A percentile compares a stretch with the other conserved stretches of the same genome.
Conservation (phyloP, 1,139 yeast species). For the Scheffersomyces cryptocercus region DNA sequence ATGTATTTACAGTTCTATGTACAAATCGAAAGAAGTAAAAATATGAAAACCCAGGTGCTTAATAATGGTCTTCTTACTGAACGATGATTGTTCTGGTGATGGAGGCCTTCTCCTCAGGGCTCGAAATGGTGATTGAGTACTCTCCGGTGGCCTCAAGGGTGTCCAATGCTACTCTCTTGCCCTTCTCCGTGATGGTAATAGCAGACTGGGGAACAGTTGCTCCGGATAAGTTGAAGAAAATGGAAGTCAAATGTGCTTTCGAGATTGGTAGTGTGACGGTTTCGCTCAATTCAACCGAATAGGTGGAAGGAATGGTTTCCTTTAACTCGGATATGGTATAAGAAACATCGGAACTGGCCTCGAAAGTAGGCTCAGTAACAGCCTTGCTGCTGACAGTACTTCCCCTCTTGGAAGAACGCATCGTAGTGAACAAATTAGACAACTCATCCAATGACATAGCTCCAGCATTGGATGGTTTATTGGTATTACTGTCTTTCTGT, state of each 20-base stretch:
- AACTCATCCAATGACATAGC: constrained; percentile 45
- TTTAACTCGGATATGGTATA: constrained; percentile 34
- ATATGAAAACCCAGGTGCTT: too few relatives aligned
- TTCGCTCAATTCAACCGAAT: constrained; percentile 17
- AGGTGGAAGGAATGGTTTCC: constrained; percentile 31
- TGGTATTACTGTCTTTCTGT: constrained; percentile 1
- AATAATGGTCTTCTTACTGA: neutral
- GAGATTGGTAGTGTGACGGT: constrained; percentile 27
- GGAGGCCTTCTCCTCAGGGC: constrained; percentile 22
- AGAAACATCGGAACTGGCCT: constrained; percentile 13
- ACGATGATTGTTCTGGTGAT: constrained; percentile 15
- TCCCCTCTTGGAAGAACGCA: constrained; percentile 18
- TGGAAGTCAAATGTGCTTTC: constrained; percentile 23
- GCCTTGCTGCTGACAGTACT: neutral
- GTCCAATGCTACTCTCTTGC: constrained; percentile 13
- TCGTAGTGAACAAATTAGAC: constrained; percentile 34
- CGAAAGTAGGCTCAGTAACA: constrained; percentile 3
- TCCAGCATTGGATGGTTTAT: constrained; percentile 11
- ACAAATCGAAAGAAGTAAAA: too few relatives aligned
- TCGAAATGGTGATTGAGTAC: constrained; percentile 29
- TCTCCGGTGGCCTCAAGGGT: constrained; percentile 30
- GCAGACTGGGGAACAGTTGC: constrained; percentile 25
- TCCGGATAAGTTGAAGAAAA: constrained; percentile 33
- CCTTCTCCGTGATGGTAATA: constrained; percentile 20
- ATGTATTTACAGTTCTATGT: too few relatives aligned